A percentile compares a stretch with the other conserved stretches of the same genome.
phyloP scores from a whole-genome alignment of 768 basidiomycete genomes.

The Hygrophoropsis aurantiaca region DNA sequence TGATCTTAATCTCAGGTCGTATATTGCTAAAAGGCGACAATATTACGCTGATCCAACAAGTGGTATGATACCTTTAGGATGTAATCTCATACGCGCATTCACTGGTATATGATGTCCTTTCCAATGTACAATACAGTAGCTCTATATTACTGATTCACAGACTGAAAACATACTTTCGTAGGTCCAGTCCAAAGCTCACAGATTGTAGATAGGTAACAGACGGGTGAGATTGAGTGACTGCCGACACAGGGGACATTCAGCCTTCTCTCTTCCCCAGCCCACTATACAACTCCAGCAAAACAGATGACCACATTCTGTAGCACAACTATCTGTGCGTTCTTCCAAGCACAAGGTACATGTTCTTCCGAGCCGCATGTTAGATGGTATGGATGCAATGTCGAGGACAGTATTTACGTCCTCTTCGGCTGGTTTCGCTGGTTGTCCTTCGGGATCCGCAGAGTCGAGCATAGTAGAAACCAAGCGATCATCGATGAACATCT shows the following conservation, averaged over 20 bases:
- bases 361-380: conserved; percentile 52
- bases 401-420: conserved; percentile 70
- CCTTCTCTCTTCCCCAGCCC: conserved; percentile 87
- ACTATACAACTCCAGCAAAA: conserved; percentile 91
- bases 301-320: conserved; percentile 86
- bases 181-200: conserved; percentile 42
- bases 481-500: conserved; percentile 57
- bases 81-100: conserved; percentile 11
- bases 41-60: conserved; percentile 93
- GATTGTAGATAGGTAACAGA: conserved; percentile 80
- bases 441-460: conserved; percentile 48
- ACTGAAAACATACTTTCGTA: conserved; percentile 4
- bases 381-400: conserved; percentile 55
- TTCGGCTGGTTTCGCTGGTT: conserved; percentile 58
- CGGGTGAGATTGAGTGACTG: conserved; percentile 69
- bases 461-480: conserved; percentile 59
- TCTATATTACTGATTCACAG: background rate
- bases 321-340: conserved; percentile 76
- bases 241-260: conserved; percentile 86
- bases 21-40: conserved; percentile 97
- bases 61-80: conserved; percentile 24
- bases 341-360: conserved; percentile 85
- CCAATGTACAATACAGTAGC: conserved; percentile 21
- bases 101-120: conserved; percentile 7
- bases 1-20: conserved; percentile 57